phyloP scores from a whole-genome alignment of 371 early-diverging fungal species.

The Mortierella sp. region DNA sequence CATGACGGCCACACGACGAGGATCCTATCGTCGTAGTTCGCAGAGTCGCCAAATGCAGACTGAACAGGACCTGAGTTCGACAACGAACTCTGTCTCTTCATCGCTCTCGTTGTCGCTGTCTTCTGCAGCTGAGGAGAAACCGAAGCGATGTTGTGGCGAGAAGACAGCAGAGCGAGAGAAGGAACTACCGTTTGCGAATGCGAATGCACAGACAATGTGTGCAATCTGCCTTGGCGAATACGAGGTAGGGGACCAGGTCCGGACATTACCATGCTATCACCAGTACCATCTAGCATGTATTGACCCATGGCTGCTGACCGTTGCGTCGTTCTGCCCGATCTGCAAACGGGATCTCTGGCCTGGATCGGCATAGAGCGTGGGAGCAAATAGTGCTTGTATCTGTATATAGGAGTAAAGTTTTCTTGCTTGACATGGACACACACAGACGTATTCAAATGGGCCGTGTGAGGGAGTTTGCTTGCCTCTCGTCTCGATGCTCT shows the following conservation, averaged over 20 bases:
- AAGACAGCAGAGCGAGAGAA: constrained; percentile 7
- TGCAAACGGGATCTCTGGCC: constrained; percentile 37
- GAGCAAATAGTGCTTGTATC: too few species aligned
- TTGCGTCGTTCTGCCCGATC: constrained; percentile 46
- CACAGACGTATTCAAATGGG: too few species aligned
- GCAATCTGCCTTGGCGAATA: constrained; percentile 78
- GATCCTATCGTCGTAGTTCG: constrained; percentile 17
- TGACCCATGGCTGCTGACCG: constrained; percentile 72
- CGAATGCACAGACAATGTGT: constrained; percentile 49
- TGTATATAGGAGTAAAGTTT: too few species aligned
- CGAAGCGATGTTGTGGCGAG: not conserved
- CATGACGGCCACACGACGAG: constrained; percentile 15
- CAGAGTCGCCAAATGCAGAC: constrained; percentile 15
- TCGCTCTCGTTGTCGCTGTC: constrained; percentile 9
- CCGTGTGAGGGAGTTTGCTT: too few species aligned
- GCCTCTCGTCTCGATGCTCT: too few species aligned
- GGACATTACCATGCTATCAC: constrained; percentile 80
- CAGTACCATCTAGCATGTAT: constrained; percentile 85
- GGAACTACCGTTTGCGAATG: constrained; percentile 45
- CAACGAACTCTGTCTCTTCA: not conserved
- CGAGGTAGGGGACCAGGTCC: constrained; percentile 69
- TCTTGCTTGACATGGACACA: too few species aligned
- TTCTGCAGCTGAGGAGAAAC: not conserved
- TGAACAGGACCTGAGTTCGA: not conserved
- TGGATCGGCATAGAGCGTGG: not conserved